phyloP scores from a whole-genome alignment of 140 eudicot species.

The Bidens hawaiensis region DNA sequence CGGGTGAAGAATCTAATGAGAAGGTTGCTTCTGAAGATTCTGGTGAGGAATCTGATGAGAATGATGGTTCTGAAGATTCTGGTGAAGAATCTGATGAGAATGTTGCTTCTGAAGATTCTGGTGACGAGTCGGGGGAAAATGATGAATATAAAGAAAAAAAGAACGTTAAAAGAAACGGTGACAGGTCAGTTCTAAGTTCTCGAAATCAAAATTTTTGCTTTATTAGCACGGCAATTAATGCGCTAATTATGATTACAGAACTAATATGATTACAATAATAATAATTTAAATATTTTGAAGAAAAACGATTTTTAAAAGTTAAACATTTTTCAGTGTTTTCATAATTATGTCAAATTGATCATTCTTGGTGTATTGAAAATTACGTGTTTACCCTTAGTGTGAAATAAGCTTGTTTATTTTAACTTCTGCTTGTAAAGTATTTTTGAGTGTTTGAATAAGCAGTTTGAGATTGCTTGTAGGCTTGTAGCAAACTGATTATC shows the following conservation, averaged over 20 bases:
- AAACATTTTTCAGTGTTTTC: background rate
- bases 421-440: background rate
- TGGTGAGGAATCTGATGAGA: constrained; percentile 37
- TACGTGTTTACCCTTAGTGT: background rate
- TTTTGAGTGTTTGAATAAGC: background rate
- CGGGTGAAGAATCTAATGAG: constrained; percentile 21
- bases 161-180: constrained; percentile 17
- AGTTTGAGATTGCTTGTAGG: constrained; percentile 5
- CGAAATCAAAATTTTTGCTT: constrained; percentile 13
- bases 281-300: constrained; percentile 27
- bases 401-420: background rate
- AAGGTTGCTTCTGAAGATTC: constrained; percentile 21
- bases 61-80: constrained; percentile 12
- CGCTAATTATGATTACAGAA: background rate
- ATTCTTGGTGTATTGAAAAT: background rate
- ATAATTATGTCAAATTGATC: background rate
- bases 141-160: constrained; percentile 24
- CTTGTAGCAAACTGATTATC: background rate
- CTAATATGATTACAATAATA: constrained; percentile 1
- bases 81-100: constrained; percentile 1
- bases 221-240: constrained; percentile 1
- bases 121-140: constrained; percentile 32
- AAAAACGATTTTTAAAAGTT: constrained; percentile 20
- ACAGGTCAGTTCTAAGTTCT: constrained; percentile 6
- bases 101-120: constrained; percentile 25